Percentiles rank a stretch among this genome's conserved stretches.
Conservation (phyloP, 2,329 filamentous ascomycete genomes). For the Fusarium abutilonis region DNA sequence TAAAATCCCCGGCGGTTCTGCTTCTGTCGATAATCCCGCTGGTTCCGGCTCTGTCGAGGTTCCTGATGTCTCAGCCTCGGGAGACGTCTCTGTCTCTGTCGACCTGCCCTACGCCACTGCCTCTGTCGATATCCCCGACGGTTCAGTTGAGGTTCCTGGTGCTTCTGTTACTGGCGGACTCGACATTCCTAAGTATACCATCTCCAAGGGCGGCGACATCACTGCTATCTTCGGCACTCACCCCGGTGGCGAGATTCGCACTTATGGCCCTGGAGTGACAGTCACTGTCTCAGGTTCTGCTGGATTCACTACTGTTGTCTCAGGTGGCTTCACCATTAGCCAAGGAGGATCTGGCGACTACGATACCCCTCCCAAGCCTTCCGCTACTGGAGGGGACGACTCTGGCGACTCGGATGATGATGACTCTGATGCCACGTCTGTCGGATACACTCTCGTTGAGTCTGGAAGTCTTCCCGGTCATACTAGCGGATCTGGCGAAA, state of each 20-base stretch:
- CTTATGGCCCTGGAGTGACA: constrained; percentile 11
- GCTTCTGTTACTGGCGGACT: neutral
- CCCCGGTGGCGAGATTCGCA: neutral
- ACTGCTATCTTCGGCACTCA: neutral
- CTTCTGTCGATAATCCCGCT: neutral
- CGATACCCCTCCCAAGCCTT: constrained; percentile 3
- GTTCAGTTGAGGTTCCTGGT: constrained; percentile 7
- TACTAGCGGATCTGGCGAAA: neutral
- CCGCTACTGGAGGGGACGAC: neutral
- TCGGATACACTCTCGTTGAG: constrained; percentile 7
- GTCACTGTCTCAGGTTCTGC: constrained; percentile 11
- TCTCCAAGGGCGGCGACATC: neutral
- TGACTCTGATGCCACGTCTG: constrained; percentile 4
- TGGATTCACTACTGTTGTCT: constrained; percentile 4
- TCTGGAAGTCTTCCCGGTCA: constrained; percentile 19
- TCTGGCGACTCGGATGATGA: neutral
- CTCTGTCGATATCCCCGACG: neutral
- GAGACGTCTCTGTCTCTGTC: constrained; percentile 1
- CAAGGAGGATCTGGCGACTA: constrained; percentile 5
- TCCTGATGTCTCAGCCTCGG: constrained; percentile 1
- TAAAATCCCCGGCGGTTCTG: neutral
- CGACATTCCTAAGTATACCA: neutral
- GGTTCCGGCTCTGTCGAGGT: neutral
- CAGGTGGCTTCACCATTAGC: neutral
- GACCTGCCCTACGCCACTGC: constrained; percentile 16